phyloP scores from a whole-genome alignment of 352 stramenopile species.

The Phytophthora agathidicida region DNA sequence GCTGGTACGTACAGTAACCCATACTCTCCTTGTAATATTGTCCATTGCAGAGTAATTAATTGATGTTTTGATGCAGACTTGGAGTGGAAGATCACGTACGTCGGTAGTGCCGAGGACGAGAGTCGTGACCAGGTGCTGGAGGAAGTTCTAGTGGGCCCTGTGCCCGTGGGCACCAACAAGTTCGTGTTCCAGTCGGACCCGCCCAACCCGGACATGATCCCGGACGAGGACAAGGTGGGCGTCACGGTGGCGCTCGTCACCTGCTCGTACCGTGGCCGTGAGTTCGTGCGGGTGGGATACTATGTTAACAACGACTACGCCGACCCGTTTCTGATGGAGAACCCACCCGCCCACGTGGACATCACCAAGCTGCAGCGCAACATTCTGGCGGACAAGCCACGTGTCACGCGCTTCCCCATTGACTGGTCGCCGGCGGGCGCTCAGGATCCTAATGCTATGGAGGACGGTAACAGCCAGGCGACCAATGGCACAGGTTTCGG shows the following conservation, averaged over 20 bases:
- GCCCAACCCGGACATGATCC: constrained; percentile 93
- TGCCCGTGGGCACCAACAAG: constrained; percentile 98
- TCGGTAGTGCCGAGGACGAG: constrained; percentile 96
- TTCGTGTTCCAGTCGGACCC: constrained; percentile 98
- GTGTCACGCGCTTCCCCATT: constrained; percentile 96
- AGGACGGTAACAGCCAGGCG: constrained; percentile 35
- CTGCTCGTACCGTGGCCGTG: constrained; percentile 96
- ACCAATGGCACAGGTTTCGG: constrained; percentile 22
- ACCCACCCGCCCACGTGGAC: constrained; percentile 82
- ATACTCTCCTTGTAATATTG: not conserved
- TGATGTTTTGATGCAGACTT: constrained; percentile 81
- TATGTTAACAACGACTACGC: constrained; percentile 99
- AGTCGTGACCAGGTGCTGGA: constrained; percentile 97
- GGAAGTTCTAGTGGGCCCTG: constrained; percentile 97
- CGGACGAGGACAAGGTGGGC: constrained; percentile 96
- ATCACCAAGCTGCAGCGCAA: constrained; percentile 95
- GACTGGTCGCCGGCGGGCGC: constrained; percentile 89
- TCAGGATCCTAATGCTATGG: constrained; percentile 50
- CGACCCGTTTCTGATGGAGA: constrained; percentile 87
- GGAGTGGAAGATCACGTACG: constrained; percentile 99
- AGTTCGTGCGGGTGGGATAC: constrained; percentile 97
- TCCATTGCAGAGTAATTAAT: not conserved
- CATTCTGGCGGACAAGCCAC: constrained; percentile 97
- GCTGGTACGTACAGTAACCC: constrained; percentile 83
- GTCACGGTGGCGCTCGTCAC: constrained; percentile 99